Base-by-base conservation (phyloP, 1,284 basidiomycete species). In the Tremellales sp. region DNA sequence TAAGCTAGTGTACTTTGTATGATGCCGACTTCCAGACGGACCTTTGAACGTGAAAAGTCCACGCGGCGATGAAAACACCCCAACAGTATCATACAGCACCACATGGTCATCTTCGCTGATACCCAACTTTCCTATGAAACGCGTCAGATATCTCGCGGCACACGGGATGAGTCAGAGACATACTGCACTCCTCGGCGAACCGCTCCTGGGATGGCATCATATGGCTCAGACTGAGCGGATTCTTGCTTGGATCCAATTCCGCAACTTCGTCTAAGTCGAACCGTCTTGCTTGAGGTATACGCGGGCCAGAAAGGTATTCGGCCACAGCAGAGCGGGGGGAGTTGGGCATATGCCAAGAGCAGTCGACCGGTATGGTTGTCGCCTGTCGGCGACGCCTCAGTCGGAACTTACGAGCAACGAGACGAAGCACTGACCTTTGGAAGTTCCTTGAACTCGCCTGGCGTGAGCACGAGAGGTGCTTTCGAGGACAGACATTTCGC, bases 41-140 rank as follows among this genome's bases (percentile, higher is more conserved):
- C 76, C 68, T 45, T 87, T 83, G 79, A 96, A 94, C 76, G 89
- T 97, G 78, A 87, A 97, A 22, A 91, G 80, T 2, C 88, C 89
- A 52, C 93, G 82, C 43, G 93, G 91, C 22, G 89, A 82, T 1
- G 88, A 91, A 76, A 97, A 94, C 22, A 96, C 77, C 7, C 90
- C 90, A 49, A 84, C 79, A 1, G 84, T 79, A 68, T 96, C 93
- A 69, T 97, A 97, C 79, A 97, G 73, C 17, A 97, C 82, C 21
- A 97, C 89, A 69, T 91, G 88, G 5, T 86, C 84, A 15, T 81
- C 77, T 6, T 82, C 79, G 19, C 76, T 74, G 58, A 98, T 87
- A 1, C 90, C 91, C 29, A 90, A 79, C 45, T 75, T 77, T 60
- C 83, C 88, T 87, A 65, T 22, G 19, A 12, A 23, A 5, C 25